phyloP scores from a whole-genome alignment of 2,329 filamentous ascomycete genomes.

The Cercospora sp. region DNA sequence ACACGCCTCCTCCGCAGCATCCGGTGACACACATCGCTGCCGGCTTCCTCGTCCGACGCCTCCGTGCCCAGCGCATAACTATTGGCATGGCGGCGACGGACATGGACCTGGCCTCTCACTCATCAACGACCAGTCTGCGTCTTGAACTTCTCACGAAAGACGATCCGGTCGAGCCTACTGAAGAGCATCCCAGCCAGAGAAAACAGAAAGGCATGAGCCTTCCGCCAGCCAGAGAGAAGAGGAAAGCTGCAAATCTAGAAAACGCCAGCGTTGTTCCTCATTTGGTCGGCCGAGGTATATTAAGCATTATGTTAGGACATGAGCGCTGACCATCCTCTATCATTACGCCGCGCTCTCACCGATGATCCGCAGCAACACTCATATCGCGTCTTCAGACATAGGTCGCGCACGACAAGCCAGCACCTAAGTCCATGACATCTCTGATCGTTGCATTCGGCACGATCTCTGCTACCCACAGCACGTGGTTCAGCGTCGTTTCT shows the following conservation, averaged over 20 bases:
- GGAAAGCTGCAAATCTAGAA: not conserved
- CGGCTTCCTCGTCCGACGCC: not conserved
- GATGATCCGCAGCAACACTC: not conserved
- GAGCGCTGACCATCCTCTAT: not conserved
- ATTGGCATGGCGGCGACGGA: not conserved
- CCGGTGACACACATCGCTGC: not conserved
- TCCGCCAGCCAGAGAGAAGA: not conserved
- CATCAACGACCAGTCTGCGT: not conserved
- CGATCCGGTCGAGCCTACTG: not conserved
- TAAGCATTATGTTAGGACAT: not conserved
- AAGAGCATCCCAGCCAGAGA: not conserved
- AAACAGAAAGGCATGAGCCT: not conserved
- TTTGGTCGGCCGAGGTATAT: not conserved
- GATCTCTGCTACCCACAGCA: conserved; percentile 27
- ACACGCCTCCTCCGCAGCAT: not conserved
- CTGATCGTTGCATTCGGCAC: conserved; percentile 28
- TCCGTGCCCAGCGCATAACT: conserved; percentile 2
- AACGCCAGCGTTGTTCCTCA: not conserved
- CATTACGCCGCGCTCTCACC: not conserved
- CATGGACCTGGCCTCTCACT: not conserved
- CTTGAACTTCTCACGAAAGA: not conserved
- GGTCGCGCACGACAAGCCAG: conserved; percentile 22
- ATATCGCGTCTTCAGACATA: conserved; percentile 17
- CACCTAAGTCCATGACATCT: conserved; percentile 25
- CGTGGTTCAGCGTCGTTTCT: conserved; percentile 25